Conservation (phyloP, 805 yeast genomes). For the Zygosaccharomyces lentus region DNA sequence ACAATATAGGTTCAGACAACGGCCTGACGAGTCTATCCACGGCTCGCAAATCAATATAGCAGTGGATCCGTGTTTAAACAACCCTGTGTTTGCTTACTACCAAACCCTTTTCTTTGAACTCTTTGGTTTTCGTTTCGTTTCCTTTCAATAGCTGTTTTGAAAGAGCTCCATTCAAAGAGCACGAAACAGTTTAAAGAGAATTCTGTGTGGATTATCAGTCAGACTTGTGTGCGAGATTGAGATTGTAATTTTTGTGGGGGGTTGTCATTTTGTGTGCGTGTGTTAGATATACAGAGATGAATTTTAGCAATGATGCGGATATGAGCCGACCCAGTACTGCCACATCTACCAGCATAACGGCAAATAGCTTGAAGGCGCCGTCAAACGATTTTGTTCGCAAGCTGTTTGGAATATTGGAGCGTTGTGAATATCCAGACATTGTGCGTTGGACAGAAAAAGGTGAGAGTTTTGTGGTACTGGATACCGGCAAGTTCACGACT, state of each 20-base stretch:
- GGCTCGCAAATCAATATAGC: background rate
- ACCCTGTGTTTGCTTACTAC: background rate
- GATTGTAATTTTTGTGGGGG: background rate
- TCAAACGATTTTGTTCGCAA: conserved; percentile 80
- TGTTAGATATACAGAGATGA: conserved; percentile 9
- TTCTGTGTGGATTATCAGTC: background rate
- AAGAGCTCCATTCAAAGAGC: background rate
- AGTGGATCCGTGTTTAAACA: background rate
- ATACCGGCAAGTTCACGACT: conserved; percentile 86
- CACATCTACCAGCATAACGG: conserved; percentile 3
- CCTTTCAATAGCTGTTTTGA: background rate
- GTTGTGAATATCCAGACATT: conserved; percentile 64
- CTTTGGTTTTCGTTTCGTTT: background rate
- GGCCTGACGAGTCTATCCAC: background rate
- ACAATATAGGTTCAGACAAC: background rate
- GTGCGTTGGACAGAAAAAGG: conserved; percentile 88
- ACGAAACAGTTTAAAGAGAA: background rate
- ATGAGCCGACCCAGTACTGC: conserved; percentile 13
- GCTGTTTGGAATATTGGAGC: conserved; percentile 78
- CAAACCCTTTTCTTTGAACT: background rate
- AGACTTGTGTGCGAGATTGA: background rate
- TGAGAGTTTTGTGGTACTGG: conserved; percentile 81
- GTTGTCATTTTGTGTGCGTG: background rate
- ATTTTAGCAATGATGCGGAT: conserved; percentile 14
- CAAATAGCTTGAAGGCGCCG: conserved; percentile 31